Evolutionary conservation across 2,329 filamentous ascomycete species (phyloP), one percentile per base, ranked within the genome.

Genomic region (Ophiocordyceps camponoti-saundersi): DNA sequence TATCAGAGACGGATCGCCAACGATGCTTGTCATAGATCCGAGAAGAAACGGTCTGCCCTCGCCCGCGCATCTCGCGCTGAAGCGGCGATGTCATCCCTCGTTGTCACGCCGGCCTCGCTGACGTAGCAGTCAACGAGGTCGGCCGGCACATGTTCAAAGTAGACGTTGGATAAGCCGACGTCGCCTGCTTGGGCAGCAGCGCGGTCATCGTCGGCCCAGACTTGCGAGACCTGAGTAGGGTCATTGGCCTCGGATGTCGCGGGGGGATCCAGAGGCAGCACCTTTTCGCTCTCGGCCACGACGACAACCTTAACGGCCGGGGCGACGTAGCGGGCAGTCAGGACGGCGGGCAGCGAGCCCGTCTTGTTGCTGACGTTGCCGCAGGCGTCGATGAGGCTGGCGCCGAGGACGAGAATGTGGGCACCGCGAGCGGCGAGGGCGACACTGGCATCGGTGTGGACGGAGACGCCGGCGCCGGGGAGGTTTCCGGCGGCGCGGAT

Each of bases 281-380:
- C 68, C 59, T 84, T 85, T 44, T 80, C 79, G 6, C 68, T 63
- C 47, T 80, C 75, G 42, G 72, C 72, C 4, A 83, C 52, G 0
- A 77, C 72, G 3, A 81, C 58, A 0, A 80, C 63, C 48, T 68
- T 71, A 12, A 62, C 66, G 0, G 49, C 49, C 0, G 69, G 66
- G 4, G 68, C 65, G 3, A 73, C 58, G 45, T 72, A 58, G 46
- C 67, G 74, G 8, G 74, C 71, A 45, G 72, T 68, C 1, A 82
- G 62, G 0, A 76, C 68, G 1, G 74, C 70, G 1, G 77, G 70
- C 7, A 83, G 59, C 1, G 77, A 80, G 0, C 80, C 80, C 0
- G 70, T 77, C 59, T 84, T 85, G 60, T 84, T 85, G 57, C 71
- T 77, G 18, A 83, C 73, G 29, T 74, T 71, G 2, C 78, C 80